Conservation (phyloP, 2,329 filamentous ascomycete species). For the Aspergillus intermedius region DNA sequence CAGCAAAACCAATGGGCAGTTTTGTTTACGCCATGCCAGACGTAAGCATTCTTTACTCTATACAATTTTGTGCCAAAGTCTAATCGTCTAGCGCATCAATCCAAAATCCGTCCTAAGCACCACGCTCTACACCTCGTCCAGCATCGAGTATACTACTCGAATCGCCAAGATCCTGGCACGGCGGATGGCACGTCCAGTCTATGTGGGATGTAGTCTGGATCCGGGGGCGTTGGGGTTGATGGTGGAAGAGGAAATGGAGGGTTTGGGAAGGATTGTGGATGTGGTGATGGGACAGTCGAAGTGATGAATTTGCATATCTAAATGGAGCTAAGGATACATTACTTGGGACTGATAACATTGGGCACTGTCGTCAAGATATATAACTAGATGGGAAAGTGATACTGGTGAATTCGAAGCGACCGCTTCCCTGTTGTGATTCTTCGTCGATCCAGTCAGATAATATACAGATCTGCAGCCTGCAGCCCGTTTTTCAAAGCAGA, state of each 20-base stretch:
- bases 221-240: constrained; percentile 69
- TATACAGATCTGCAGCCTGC: no score
- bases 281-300: constrained; percentile 54
- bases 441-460: no score
- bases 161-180: constrained; percentile 77
- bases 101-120: constrained; percentile 61
- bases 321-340: background rate
- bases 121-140: constrained; percentile 64
- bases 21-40: constrained; percentile 93
- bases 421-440: no score
- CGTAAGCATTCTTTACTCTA: constrained; percentile 46
- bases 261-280: constrained; percentile 66
- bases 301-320: background rate
- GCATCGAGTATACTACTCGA: constrained; percentile 78
- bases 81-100: constrained; percentile 29
- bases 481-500: no score
- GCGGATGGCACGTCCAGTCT: constrained; percentile 67
- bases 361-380: no score
- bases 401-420: no score
- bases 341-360: background rate
- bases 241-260: constrained; percentile 91
- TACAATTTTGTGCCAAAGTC: background rate
- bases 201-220: constrained; percentile 82
- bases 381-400: no score
- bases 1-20: constrained; percentile 62